Evolutionary conservation across 2,329 filamentous ascomycete species (phyloP).

Genomic region (Lachnum nothofagi): DNA sequence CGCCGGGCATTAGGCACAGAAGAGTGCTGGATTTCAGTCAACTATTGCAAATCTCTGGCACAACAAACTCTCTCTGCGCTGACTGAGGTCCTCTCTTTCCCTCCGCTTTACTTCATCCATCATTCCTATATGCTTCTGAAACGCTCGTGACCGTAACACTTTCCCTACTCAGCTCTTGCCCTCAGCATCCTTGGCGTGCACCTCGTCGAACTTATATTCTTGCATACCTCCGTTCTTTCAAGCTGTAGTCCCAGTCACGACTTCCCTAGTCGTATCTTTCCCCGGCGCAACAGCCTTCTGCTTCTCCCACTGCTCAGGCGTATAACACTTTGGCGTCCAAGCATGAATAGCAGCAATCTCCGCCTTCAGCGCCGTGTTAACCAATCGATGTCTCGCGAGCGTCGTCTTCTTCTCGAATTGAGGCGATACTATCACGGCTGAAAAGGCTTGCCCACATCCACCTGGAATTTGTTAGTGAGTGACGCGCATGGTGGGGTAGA

Average conservation of each 20-base stretch:
- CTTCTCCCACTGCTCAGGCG: conserved; percentile 68
- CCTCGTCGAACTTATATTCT: background rate
- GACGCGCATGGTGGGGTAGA: background rate
- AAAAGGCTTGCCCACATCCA: conserved; percentile 66
- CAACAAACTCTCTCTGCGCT: background rate
- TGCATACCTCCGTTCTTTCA: conserved; percentile 17
- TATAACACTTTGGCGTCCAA: conserved; percentile 72
- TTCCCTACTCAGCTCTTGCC: background rate
- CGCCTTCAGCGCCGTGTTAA: conserved; percentile 61
- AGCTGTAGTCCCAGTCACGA: conserved; percentile 29
- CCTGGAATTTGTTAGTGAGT: conserved; percentile 39
- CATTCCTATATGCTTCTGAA: too few relatives aligned
- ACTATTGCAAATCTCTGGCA: background rate
- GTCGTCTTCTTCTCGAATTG: conserved; percentile 56
- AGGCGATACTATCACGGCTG: conserved; percentile 61
- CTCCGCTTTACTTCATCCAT: too few relatives aligned
- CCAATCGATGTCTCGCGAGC: conserved; percentile 62
- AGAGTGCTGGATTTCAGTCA: background rate
- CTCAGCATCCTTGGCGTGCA: background rate
- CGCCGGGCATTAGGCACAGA: background rate
- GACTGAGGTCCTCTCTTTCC: too few relatives aligned
- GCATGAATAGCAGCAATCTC: conserved; percentile 72
- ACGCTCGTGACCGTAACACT: background rate
- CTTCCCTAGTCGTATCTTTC: conserved; percentile 30
- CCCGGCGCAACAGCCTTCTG: conserved; percentile 41